Base-by-base conservation (phyloP, 805 yeast genomes). In the Kuraishia ogatae region DNA sequence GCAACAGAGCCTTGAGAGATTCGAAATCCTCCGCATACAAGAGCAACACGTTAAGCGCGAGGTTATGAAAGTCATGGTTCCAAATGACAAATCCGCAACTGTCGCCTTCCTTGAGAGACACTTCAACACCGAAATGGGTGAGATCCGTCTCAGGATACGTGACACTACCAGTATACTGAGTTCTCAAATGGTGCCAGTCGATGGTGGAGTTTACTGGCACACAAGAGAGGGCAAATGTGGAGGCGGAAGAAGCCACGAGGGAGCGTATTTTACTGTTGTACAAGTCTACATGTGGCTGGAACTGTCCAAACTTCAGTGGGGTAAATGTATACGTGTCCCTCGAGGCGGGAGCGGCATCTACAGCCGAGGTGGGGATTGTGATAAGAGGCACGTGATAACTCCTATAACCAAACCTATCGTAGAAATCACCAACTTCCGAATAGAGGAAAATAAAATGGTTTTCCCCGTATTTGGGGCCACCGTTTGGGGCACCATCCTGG, bases 381-480 rank as follows among this genome's bases (percentile, higher is more conserved):
- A 62, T 56, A 3, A 61, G 35, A 5, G 67, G 64, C 15, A 62
- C 61, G 49, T 58, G 58, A 43, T 55, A 54, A 46, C 61, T 59
- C 28, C 65, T 70, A 63, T 79, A 87, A 0, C 92, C 96, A 59
- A 85, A 81, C 58, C 74, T 71, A 43, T 74, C 70, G 66, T 90
- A 90, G 60, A 78, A 88, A 35, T 75, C 77, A 17, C 87, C 93
- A 21, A 87, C 81, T 52, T 85, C 94, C 58, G 93, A 85, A 75
- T 88, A 89, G 53, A 89, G 74, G 48, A 73, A 72, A 43, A 76
- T 66, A 35, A 73, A 66, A 26, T 66, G 66, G 35, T 22, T 47
- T 6, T 11, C 19, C 15, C 22, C 22, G 49, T 47, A 47, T 5
- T n/a, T 7, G 24, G 5, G 24, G 24, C 10, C 6, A n/a, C 21